phyloP scores from a whole-genome alignment of 2,329 filamentous ascomycete genomes.

The Ophiocordyceps unilateralis region DNA sequence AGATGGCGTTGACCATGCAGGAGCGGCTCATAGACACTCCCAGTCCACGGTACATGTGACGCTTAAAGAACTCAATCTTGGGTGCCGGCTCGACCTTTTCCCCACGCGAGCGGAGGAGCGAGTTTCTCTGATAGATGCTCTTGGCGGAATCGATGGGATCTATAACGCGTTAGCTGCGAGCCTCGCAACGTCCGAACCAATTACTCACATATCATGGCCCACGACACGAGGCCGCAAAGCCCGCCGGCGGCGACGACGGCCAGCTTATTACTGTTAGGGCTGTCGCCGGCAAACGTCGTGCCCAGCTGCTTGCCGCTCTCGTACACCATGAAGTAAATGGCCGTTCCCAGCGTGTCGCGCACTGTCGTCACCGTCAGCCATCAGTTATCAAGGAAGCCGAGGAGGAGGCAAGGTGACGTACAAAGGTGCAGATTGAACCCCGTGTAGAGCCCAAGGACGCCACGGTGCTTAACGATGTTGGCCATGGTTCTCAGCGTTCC shows the following conservation, averaged over 20 bases:
- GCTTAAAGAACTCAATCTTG: constrained; percentile 62
- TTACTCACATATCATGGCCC: constrained; percentile 54
- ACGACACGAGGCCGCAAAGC: constrained; percentile 68
- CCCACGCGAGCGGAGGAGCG: constrained; percentile 51
- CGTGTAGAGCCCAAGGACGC: constrained; percentile 58
- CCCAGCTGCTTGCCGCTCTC: constrained; percentile 72
- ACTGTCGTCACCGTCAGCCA: constrained; percentile 25
- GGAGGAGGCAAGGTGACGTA: constrained; percentile 24
- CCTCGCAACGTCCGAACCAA: not conserved
- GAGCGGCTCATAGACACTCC: constrained; percentile 72
- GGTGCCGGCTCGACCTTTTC: constrained; percentile 46
- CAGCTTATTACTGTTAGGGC: constrained; percentile 59
- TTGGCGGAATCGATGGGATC: constrained; percentile 68
- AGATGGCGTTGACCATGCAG: constrained; percentile 71
- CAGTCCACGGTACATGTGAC: constrained; percentile 66
- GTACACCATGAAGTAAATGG: constrained; percentile 80
- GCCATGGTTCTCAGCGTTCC: constrained; percentile 61
- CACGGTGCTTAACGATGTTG: constrained; percentile 60
- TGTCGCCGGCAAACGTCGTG: constrained; percentile 54
- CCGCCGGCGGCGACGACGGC: constrained; percentile 66
- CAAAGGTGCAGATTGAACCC: constrained; percentile 64
- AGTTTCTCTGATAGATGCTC: constrained; percentile 71
- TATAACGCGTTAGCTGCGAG: constrained; percentile 9
- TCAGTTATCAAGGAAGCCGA: not conserved
- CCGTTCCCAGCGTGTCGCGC: constrained; percentile 67